Conservation (phyloP, 768 basidiomycete species). For the Symmetrospora coprosmae region DNA sequence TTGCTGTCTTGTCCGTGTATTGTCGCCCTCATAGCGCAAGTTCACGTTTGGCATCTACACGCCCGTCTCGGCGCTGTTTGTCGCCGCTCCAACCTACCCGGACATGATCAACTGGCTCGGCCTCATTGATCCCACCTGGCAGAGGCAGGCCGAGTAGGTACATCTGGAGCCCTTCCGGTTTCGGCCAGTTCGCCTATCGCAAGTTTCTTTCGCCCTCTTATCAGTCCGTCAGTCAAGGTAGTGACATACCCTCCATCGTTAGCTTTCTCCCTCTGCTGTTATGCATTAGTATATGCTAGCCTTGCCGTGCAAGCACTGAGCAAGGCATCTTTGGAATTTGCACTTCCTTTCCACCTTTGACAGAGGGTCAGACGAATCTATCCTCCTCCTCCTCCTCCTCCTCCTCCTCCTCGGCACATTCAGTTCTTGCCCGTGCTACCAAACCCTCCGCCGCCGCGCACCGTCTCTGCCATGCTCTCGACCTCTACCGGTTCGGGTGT, state of each 20-base stretch:
- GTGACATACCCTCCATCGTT: constrained; percentile 11
- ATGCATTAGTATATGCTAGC: too few species aligned
- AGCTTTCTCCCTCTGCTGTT: background rate
- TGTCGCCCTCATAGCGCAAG: too few species aligned
- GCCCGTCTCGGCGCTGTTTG: constrained; percentile 13
- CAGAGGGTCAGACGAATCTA: background rate
- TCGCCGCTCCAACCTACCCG: constrained; percentile 16
- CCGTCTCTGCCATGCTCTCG: constrained; percentile 75
- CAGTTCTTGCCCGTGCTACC: constrained; percentile 63
- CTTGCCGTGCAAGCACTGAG: too few species aligned
- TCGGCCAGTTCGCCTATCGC: too few species aligned
- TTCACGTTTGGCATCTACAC: constrained; percentile 6
- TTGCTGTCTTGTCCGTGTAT: background rate
- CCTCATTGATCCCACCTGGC: constrained; percentile 15
- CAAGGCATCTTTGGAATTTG: too few species aligned
- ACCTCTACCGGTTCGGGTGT: constrained; percentile 78
- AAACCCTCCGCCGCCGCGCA: constrained; percentile 72
- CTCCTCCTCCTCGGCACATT: too few species aligned
- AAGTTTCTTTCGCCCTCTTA: too few species aligned
- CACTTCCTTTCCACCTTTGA: background rate
- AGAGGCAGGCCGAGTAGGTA: background rate
- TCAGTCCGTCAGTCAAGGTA: too few species aligned
- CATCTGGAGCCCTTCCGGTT: background rate
- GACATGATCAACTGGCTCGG: constrained; percentile 11
- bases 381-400: background rate